phyloP scores from a whole-genome alignment of 176 grass and related monocot species.

The Bromus sterilis region DNA sequence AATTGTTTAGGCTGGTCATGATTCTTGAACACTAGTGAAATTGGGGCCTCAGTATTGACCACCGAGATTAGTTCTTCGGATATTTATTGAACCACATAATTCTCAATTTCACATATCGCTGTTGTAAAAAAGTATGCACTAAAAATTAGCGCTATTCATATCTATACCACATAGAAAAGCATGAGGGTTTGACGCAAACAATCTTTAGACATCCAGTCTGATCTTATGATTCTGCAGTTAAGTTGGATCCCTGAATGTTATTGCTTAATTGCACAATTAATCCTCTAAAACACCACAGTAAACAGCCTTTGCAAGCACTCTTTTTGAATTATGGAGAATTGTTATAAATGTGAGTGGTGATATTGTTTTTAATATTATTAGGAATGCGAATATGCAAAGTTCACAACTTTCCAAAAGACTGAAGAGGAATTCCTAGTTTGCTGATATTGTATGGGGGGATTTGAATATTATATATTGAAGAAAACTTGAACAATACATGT shows the following conservation, averaged over 20 bases:
- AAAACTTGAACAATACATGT: not conserved
- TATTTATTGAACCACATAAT: not conserved
- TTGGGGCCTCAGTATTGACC: not conserved
- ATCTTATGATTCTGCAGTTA: not conserved
- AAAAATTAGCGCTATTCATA: not conserved
- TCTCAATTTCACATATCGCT: not conserved
- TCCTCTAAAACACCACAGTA: not conserved
- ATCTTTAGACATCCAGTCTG: not conserved
- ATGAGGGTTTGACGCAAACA: not conserved
- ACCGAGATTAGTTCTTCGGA: not conserved
- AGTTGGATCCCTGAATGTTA: not conserved
- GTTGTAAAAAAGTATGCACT: not conserved
- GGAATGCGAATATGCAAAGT: not conserved
- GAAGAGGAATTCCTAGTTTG: not conserved
- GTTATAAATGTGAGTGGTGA: not conserved
- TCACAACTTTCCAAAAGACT: not conserved
- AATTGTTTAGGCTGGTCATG: not conserved
- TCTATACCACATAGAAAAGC: not conserved
- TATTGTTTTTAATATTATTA: not conserved
- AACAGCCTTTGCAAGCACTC: not conserved
- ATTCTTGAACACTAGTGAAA: conserved; percentile 1
- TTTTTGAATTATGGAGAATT: not conserved
- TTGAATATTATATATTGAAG: not conserved
- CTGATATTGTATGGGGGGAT: not conserved
- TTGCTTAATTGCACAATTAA: not conserved